phyloP scores from a whole-genome alignment of 331 rosid species.

The Rosa hybrid region DNA sequence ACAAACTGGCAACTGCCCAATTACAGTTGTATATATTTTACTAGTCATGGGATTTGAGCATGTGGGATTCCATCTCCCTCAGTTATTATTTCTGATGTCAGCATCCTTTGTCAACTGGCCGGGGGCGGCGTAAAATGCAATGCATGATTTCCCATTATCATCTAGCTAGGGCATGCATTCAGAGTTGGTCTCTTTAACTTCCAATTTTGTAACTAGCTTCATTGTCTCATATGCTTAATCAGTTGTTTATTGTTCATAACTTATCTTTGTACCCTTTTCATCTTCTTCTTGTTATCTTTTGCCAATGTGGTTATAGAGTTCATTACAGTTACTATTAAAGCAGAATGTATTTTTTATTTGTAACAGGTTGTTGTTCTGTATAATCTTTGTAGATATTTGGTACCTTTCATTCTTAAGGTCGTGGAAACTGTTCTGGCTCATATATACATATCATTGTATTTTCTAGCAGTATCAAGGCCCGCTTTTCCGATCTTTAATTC shows the following conservation, averaged over 20 bases:
- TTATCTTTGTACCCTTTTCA: not conserved
- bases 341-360: too few species aligned
- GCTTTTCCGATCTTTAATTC: not conserved
- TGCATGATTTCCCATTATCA: not conserved
- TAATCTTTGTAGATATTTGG: too few species aligned
- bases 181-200: not conserved
- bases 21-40: not conserved
- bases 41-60: constrained; percentile 5
- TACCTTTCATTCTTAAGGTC: not conserved
- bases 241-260: not conserved
- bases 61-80: not conserved
- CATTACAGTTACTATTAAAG: not conserved
- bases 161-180: not conserved
- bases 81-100: not conserved
- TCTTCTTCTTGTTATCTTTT: not conserved
- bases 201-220: not conserved
- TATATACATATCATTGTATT: not conserved
- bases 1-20: not conserved
- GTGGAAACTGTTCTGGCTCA: too few species aligned
- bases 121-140: not conserved
- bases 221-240: not conserved
- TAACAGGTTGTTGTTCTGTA: not conserved
- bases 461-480: too few species aligned
- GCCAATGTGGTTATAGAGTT: not conserved
- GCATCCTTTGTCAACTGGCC: not conserved